Evolutionary conservation across 2,329 filamentous ascomycete species (phyloP).

Genomic region (Zasmidium cellare): DNA sequence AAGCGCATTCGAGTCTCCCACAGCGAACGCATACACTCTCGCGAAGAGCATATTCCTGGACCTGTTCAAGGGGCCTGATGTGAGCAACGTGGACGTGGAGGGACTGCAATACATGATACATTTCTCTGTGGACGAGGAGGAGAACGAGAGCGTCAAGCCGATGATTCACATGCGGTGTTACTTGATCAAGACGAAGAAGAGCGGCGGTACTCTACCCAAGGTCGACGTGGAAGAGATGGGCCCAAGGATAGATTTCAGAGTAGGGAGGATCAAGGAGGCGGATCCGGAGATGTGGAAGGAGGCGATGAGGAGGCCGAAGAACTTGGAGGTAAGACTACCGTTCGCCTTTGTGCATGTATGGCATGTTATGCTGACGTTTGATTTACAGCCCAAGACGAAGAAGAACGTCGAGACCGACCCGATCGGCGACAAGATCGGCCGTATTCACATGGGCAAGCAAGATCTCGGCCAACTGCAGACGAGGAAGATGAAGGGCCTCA

Average conservation of each 20-base stretch:
- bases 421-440: slow-evolving; percentile 94
- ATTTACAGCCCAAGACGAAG: slow-evolving; percentile 64
- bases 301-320: slow-evolving; percentile 82
- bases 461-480: slow-evolving; percentile 86
- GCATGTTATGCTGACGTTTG: slow-evolving; percentile 14
- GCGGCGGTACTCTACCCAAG: slow-evolving; percentile 75
- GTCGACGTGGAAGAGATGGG: slow-evolving; percentile 96
- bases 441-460: slow-evolving; percentile 87
- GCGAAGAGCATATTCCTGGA: slow-evolving; percentile 86
- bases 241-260: slow-evolving; percentile 85
- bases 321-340: slow-evolving; percentile 59
- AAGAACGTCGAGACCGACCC: slow-evolving; percentile 93
- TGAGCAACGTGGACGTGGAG: slow-evolving; percentile 86
- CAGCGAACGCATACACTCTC: slow-evolving; percentile 75
- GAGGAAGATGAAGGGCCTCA: slow-evolving; percentile 98
- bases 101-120: slow-evolving; percentile 89
- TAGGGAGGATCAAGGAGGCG: slow-evolving; percentile 77
- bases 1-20: slow-evolving; percentile 80
- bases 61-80: slow-evolving; percentile 82
- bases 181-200: slow-evolving; percentile 80
- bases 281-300: slow-evolving; percentile 82
- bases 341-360: neutral
- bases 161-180: slow-evolving; percentile 73
- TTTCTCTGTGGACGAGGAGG: slow-evolving; percentile 67
- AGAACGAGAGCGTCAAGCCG: slow-evolving; percentile 44